phyloP scores from a whole-genome alignment of 768 basidiomycete species.

The Lactarius hengduanensis region DNA sequence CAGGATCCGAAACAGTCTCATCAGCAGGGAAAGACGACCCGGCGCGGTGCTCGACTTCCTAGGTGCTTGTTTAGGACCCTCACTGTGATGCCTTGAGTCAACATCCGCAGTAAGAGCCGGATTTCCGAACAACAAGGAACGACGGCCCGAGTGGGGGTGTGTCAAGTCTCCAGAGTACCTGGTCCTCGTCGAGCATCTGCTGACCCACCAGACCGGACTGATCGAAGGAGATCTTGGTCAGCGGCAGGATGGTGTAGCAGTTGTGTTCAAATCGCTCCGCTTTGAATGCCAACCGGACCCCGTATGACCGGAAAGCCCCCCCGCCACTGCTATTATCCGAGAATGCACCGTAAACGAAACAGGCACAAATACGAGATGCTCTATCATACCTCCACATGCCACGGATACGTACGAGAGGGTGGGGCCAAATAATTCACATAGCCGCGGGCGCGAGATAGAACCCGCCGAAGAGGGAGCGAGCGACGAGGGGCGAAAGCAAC shows the following conservation, averaged over 20 bases:
- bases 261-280: no score
- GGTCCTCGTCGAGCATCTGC: not conserved
- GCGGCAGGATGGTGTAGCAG: not conserved
- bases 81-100: not conserved
- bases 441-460: not conserved
- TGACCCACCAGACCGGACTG: conserved; percentile 19
- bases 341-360: not conserved
- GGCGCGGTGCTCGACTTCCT: not conserved
- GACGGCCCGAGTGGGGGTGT: not conserved
- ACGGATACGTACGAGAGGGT: not conserved
- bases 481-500: not conserved
- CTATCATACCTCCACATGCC: not conserved
- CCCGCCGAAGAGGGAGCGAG: not conserved
- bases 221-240: conserved; percentile 5
- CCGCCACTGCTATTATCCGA: conserved; percentile 6
- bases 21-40: not conserved
- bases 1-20: not conserved
- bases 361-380: not conserved
- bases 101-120: not conserved
- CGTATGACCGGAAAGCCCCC: not conserved
- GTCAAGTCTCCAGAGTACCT: not conserved
- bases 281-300: not conserved
- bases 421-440: not conserved
- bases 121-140: not conserved
- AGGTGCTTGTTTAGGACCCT: not conserved